Base-by-base conservation (phyloP, 2,329 filamentous ascomycete species). In the Hansfordia pulvinata region DNA sequence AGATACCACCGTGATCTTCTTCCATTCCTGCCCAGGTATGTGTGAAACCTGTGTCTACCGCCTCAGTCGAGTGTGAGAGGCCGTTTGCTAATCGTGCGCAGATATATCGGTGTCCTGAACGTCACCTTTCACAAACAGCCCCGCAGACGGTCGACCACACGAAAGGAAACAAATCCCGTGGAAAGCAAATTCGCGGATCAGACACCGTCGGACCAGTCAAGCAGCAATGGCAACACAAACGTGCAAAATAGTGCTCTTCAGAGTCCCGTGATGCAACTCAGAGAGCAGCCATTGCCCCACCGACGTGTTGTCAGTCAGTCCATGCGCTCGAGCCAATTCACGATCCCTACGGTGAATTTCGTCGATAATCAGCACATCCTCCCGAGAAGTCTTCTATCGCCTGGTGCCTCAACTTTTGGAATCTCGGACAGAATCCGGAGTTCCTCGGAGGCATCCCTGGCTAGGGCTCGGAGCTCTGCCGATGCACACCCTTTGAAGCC, bases 31-130 rank as follows among this genome's bases (percentile, higher is more conserved):
- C 90, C 90, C 37, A 84, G 86, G 76, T 80, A 59, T 35, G 60
- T 50, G 31, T 47, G 35, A 28, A 27, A 30, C 16, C 24, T 19
- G 22, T 23, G 14, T 32, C 26, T 36, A 33, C n/a, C n/a, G n/a
- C n/a, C n/a, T 33, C 35, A 35, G 28, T 27, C 30, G 33, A 29
- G 13, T 10, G 10, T 4, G 12, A 4, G 6, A 7, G 10, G 13
- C 17, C 19, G 3, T 32, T 25, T 19, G 10, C 19, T 30, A 28
- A 39, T 52, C 37, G 50, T 30, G 17, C 32, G 30, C 27, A 93
- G 84, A 47, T 96, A 98, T 43, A 96, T 98, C 42, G 90, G 90
- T 35, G 90, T 98, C 21, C 58, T 98, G 26, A 96, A 94, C 50
- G 88, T 94, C 12, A 94, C 85, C 0, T 94, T 93, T 48, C 83